phyloP scores from a whole-genome alignment of 148 eudicot genomes.

The Camellia sinensis region DNA sequence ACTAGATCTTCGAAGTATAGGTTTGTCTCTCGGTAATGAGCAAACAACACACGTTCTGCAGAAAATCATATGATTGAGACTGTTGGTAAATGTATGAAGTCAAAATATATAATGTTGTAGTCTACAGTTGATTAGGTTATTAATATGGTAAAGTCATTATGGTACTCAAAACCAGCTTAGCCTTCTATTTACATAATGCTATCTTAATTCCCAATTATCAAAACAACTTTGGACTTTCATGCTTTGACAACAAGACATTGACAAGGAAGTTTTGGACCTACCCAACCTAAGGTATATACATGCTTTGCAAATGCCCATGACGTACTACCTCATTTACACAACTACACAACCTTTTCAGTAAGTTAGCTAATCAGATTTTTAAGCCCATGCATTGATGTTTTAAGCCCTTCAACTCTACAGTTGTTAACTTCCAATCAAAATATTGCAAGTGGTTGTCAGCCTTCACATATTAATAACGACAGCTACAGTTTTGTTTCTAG shows the following conservation, averaged over 20 bases:
- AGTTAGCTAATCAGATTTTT: background rate
- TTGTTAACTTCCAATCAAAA: conserved; percentile 13
- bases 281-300: background rate
- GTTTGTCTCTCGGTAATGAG: background rate
- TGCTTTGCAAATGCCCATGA: background rate
- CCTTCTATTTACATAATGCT: background rate
- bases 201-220: background rate
- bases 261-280: background rate
- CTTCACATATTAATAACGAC: conserved; percentile 66
- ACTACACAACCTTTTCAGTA: too few relatives aligned
- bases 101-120: background rate
- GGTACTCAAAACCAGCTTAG: background rate
- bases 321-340: background rate
- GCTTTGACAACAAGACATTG: background rate
- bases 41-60: background rate
- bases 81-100: background rate
- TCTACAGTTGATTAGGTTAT: background rate
- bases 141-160: background rate
- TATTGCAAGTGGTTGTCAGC: conserved; percentile 62
- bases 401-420: background rate
- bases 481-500: conserved; percentile 65
- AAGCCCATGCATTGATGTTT: background rate
- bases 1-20: conserved; percentile 4
- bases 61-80: background rate
- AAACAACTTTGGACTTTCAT: background rate